Percentiles rank a stretch among this genome's conserved stretches.
Conservation (phyloP, 108 stramenopile species). For the Nitzschia sp. region DNA sequence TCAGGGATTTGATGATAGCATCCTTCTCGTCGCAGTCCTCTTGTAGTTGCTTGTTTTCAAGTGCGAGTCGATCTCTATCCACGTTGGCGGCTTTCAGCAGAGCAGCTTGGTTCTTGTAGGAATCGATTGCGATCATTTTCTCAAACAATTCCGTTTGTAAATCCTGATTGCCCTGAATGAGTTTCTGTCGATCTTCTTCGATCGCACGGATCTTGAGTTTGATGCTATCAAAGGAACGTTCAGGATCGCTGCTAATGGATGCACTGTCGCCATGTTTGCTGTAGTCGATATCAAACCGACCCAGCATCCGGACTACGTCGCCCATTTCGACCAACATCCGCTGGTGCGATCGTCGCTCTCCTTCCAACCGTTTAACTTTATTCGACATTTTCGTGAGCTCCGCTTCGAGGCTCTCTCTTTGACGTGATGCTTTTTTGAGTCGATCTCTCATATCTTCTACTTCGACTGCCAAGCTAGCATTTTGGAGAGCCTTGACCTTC, state of each 20-base stretch:
- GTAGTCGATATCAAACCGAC: conserved; percentile 6
- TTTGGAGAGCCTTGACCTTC: conserved; percentile 5
- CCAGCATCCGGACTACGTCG: conserved; percentile 10
- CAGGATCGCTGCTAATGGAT: neutral
- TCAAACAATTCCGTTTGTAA: conserved; percentile 13
- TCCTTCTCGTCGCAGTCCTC: neutral
- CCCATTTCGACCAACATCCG: conserved; percentile 10
- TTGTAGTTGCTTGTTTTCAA: neutral
- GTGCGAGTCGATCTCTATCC: neutral
- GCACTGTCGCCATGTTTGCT: neutral
- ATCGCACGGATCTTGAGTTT: conserved; percentile 15
- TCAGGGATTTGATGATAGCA: neutral
- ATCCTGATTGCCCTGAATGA: neutral
- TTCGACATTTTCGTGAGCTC: neutral
- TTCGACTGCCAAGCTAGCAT: conserved; percentile 7
- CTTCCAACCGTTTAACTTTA: neutral
- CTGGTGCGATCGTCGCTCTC: conserved; percentile 2
- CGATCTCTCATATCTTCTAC: conserved; percentile 3
- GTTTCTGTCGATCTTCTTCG: conserved; percentile 5
- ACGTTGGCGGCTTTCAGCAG: neutral
- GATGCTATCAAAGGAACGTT: neutral
- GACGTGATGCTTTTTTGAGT: neutral
- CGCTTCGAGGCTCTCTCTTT: neutral
- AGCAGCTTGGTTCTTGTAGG: neutral
- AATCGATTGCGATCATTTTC: conserved; percentile 9